phyloP scores from a whole-genome alignment of 345 rosid genomes.

The Linum lewisii region DNA sequence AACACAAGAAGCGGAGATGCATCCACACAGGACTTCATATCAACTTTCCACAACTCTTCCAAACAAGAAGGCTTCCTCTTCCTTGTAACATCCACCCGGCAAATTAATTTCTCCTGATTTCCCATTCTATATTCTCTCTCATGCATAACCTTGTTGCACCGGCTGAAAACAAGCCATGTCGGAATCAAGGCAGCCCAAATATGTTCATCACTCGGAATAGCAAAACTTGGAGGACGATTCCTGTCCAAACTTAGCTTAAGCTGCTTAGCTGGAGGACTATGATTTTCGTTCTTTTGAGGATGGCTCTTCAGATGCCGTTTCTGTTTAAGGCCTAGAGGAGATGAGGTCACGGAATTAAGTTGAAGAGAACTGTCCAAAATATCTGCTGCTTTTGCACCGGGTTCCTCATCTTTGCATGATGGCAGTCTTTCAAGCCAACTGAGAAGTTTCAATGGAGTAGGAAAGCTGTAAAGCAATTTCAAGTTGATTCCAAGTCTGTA shows the following conservation, averaged over 20 bases:
- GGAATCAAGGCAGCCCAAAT: slow-evolving; percentile 33
- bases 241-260: slow-evolving; percentile 34
- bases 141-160: slow-evolving; percentile 63
- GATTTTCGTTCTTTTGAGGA: slow-evolving; percentile 20
- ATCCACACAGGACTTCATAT: slow-evolving; percentile 89
- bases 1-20: slow-evolving; percentile 74
- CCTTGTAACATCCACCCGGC: slow-evolving; percentile 33
- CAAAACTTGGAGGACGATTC: slow-evolving; percentile 12
- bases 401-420: slow-evolving; percentile 17
- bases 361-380: slow-evolving; percentile 17
- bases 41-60: slow-evolving; percentile 71
- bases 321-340: slow-evolving; percentile 16
- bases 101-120: slow-evolving; percentile 21
- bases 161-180: slow-evolving; percentile 50
- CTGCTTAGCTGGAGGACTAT: slow-evolving; percentile 29
- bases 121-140: slow-evolving; percentile 18
- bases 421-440: slow-evolving; percentile 36
- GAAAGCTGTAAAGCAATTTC: slow-evolving; percentile 60
- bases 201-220: slow-evolving; percentile 14
- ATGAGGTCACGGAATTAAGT: slow-evolving; percentile 19
- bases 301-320: slow-evolving; percentile 14
- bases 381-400: slow-evolving; percentile 23
- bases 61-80: slow-evolving; percentile 30
- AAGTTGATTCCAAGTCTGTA: slow-evolving; percentile 72
- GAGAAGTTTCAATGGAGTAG: slow-evolving; percentile 63